phyloP scores from a whole-genome alignment of 1,284 basidiomycete species.

The Phellinidium pouzarii region DNA sequence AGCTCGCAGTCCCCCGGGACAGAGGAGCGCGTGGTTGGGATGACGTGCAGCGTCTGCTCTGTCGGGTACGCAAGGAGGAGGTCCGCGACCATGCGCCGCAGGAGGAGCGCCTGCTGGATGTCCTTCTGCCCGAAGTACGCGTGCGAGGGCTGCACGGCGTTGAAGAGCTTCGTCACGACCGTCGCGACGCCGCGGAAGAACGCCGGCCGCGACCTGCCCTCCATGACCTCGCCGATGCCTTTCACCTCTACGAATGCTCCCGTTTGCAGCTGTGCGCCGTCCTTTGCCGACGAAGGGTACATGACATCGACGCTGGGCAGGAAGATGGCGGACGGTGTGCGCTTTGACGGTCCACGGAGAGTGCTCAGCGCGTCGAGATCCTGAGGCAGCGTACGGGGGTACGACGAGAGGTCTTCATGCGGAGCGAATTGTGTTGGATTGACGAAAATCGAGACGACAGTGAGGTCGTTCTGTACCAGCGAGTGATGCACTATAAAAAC shows the following conservation, averaged over 20 bases:
- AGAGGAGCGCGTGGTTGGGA: slow-evolving; percentile 69
- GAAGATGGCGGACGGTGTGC: slow-evolving; percentile 64
- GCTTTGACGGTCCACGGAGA: slow-evolving; percentile 23
- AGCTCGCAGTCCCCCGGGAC: slow-evolving; percentile 51
- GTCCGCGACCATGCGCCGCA: slow-evolving; percentile 81
- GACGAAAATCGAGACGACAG: slow-evolving; percentile 93
- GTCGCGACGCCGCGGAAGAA: slow-evolving; percentile 98
- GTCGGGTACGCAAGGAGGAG: slow-evolving; percentile 75
- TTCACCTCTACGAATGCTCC: slow-evolving; percentile 91
- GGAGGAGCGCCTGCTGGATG: slow-evolving; percentile 89
- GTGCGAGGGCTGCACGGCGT: slow-evolving; percentile 83
- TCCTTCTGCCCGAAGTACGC: slow-evolving; percentile 99
- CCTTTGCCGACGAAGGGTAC: slow-evolving; percentile 85
- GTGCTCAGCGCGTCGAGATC: slow-evolving; percentile 51
- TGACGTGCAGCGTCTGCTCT: slow-evolving; percentile 65
- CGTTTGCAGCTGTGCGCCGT: slow-evolving; percentile 67
- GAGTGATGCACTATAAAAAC: slow-evolving; percentile 53
- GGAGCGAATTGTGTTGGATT: slow-evolving; percentile 98
- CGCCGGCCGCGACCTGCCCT: slow-evolving; percentile 75
- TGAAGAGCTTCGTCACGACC: slow-evolving; percentile 92
- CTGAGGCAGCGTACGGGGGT: slow-evolving; percentile 77
- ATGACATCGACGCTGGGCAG: slow-evolving; percentile 72
- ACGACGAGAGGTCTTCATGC: slow-evolving; percentile 86
- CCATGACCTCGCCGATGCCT: slow-evolving; percentile 84
- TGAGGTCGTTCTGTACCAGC: slow-evolving; percentile 74